phyloP scores from a whole-genome alignment of 768 basidiomycete species.

The Ramaria sp. region DNA sequence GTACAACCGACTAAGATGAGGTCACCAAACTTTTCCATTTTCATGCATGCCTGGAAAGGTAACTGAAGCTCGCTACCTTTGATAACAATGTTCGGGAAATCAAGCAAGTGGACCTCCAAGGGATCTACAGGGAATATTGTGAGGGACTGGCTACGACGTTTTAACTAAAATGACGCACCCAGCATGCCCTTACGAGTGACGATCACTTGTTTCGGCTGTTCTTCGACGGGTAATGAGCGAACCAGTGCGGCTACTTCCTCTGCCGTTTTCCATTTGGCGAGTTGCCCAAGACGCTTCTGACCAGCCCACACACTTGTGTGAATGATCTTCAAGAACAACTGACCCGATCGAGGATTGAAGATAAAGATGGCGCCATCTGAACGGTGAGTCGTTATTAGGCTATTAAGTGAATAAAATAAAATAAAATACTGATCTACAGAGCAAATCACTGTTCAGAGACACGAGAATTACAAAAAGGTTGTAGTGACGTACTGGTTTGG shows the following conservation, averaged over 20 bases:
- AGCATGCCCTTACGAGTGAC: slow-evolving; percentile 99
- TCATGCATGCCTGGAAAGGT: slow-evolving; percentile 99
- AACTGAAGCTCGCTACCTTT: slow-evolving; percentile 97
- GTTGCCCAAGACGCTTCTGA: slow-evolving; percentile 98
- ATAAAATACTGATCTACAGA: slow-evolving; percentile 13
- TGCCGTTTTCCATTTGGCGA: slow-evolving; percentile 99
- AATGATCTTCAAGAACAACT: slow-evolving; percentile 97
- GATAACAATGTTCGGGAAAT: slow-evolving; percentile 99
- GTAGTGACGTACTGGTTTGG: slow-evolving; percentile 83
- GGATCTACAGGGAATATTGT: slow-evolving; percentile 41
- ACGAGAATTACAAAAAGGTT: background rate
- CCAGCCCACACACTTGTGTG: slow-evolving; percentile 99
- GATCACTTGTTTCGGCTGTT: slow-evolving; percentile 99
- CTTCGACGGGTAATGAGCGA: slow-evolving; percentile 97
- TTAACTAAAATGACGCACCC: slow-evolving; percentile 34
- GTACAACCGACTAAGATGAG: slow-evolving; percentile 59
- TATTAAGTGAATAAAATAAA: background rate
- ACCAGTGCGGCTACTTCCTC: slow-evolving; percentile 99
- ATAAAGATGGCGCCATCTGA: slow-evolving; percentile 94
- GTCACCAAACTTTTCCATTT: slow-evolving; percentile 99
- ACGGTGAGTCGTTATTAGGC: slow-evolving; percentile 1
- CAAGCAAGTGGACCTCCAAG: slow-evolving; percentile 95
- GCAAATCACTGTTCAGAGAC: background rate
- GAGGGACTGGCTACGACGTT: background rate
- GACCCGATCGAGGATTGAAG: slow-evolving; percentile 98